Evolutionary conservation across 176 grass and related monocot genomes (phyloP), one percentile per base, ranked within the genome.

Genomic region (Puya raimondii): DNA sequence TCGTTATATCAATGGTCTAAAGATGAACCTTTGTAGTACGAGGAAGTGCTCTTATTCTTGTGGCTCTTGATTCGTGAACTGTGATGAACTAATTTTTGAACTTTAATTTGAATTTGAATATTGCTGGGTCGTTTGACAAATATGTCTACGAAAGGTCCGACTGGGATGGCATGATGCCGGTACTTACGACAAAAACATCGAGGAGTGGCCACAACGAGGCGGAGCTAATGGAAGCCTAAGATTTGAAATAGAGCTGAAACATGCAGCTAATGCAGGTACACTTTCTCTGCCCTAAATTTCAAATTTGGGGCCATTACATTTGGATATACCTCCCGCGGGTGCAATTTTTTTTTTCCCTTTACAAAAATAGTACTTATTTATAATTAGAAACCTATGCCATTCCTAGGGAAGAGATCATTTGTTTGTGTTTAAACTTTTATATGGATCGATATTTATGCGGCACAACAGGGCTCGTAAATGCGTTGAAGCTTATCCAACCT

Each of bases 191-290:
- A 93, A 80, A 66, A 99, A 86, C 75, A 91, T 99, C 78, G 76
- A 85, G 66, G 94, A 86, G 57, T 97, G 89, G 89, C 90, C 90
- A 67, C 85, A 86, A 70, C 73, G 82, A 64, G 90, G 95, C 64
- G 95, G 95, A 64, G 95, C 95, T 69, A 91, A 93, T 75, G 95
- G 95, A 86, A 99, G 95, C 63, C 80, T 99, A 72, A 80, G 87
- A 72, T 99, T 93, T 86, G 90, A 99, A 58, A 71, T 78, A 64
- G 95, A 99, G 81, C 26, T 99, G 27, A 99, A 88, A 70, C 95
- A 94, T 84, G 90, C 84, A 80, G 95, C 95, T 72, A 99, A 99
- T 93, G 95, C 95, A 1, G 95, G 95, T 99, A 82, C 12, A n/a
- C 68, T 65, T 50, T 27, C 16, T n/a, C 17, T 78, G 20, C 33